Percentiles rank a stretch among this genome's conserved stretches.
phyloP scores from a whole-genome alignment of 768 basidiomycete genomes.

The Leccinum subgranulosum region DNA sequence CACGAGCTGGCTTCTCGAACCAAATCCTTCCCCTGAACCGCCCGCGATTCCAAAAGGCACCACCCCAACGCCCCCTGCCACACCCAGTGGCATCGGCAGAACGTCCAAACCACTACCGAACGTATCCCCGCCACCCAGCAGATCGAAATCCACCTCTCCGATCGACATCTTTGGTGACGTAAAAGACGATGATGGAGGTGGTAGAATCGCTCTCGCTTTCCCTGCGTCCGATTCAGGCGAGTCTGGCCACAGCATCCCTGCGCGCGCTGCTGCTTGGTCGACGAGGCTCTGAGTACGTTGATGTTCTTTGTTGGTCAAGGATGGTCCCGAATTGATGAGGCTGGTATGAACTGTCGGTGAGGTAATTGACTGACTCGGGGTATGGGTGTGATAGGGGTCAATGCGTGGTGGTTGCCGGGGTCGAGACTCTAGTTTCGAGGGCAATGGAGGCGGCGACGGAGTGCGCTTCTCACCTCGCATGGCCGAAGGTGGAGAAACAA shows the following conservation, averaged over 20 bases:
- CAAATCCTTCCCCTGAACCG: conserved; percentile 2
- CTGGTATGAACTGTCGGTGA: conserved; percentile 12
- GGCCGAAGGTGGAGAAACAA: conserved; percentile 34
- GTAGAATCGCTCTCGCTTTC: conserved; percentile 28
- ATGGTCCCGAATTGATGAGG: conserved; percentile 14
- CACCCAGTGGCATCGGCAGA: neutral
- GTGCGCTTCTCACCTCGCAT: conserved; percentile 30
- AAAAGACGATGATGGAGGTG: conserved; percentile 20
- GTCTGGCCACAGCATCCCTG: conserved; percentile 39
- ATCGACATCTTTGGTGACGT: neutral
- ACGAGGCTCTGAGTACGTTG: conserved; percentile 57
- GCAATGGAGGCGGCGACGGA: conserved; percentile 46
- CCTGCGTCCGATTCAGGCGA: conserved; percentile 16
- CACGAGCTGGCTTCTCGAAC: conserved; percentile 8
- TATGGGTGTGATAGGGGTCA: conserved; percentile 20
- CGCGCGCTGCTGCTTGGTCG: conserved; percentile 50
- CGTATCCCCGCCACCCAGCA: conserved; percentile 14
- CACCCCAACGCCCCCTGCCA: neutral
- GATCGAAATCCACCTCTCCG: conserved; percentile 11
- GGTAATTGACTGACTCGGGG: conserved; percentile 12
- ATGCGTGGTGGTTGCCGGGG: conserved; percentile 4
- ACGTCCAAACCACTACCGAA: neutral
- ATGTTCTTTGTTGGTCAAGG: conserved; percentile 44
- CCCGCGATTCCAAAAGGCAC: conserved; percentile 3
- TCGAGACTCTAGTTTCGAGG: conserved; percentile 29